Evolutionary conservation across 2,329 filamentous ascomycete genomes (phyloP).

Genomic region (Pseudocercospora fijiensis): DNA sequence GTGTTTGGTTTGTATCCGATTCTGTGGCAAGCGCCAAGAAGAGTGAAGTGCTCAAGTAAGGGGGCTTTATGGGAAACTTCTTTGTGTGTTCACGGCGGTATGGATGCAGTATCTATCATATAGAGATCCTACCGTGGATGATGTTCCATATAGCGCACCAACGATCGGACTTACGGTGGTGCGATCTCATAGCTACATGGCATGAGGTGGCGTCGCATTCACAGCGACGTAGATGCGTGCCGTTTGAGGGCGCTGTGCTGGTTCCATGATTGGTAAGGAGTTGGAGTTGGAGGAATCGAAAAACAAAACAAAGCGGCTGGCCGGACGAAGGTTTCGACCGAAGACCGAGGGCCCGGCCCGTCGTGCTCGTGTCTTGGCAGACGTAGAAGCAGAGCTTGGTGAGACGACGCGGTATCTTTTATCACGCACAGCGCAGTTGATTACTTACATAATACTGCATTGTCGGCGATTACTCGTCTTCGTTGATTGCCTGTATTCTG

Average conservation of each 20-base stretch:
- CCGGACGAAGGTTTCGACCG: neutral
- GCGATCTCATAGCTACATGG: neutral
- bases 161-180: slow-evolving; percentile 5
- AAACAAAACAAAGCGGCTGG: neutral
- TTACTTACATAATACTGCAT: no score
- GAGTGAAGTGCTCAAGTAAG: neutral
- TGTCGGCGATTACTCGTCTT: no score
- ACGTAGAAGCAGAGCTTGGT: no score
- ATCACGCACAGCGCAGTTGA: no score
- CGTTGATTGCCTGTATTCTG: no score
- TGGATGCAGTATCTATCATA: neutral
- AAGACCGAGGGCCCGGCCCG: neutral
- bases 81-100: neutral
- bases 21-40: neutral
- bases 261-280: neutral
- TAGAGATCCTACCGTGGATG: neutral
- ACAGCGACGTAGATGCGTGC: neutral
- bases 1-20: neutral
- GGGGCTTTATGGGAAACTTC: neutral
- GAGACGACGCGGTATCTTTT: no score
- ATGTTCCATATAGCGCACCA: neutral
- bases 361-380: neutral
- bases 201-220: neutral
- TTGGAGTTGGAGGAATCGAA: neutral
- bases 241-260: neutral